Percentiles rank a stretch among this genome's conserved stretches.
phyloP scores from a whole-genome alignment of 768 basidiomycete genomes.

The Russula vinacea region DNA sequence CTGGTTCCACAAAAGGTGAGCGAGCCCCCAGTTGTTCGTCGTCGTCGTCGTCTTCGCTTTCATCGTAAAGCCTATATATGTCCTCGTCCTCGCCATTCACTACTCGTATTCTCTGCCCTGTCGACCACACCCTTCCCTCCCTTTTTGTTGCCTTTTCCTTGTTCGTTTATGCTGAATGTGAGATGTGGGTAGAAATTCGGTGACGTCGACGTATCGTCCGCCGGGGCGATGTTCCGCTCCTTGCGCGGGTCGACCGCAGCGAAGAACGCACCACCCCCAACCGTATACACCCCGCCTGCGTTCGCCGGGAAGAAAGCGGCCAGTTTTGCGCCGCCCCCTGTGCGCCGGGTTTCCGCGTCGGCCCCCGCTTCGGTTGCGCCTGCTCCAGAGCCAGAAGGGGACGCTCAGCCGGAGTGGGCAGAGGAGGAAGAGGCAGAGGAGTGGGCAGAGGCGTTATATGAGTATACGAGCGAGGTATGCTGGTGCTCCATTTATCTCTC shows the following conservation, averaged over 20 bases:
- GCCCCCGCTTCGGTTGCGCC: neutral
- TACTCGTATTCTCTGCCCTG: neutral
- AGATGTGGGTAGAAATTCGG: slow-evolving; percentile 50
- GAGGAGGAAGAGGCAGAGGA: slow-evolving; percentile 48
- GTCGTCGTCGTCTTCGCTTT: neutral
- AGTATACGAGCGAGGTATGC: slow-evolving; percentile 61
- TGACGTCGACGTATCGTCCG: slow-evolving; percentile 54
- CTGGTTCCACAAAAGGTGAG: slow-evolving; percentile 21
- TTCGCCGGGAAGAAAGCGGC: slow-evolving; percentile 39
- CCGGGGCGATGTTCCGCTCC: slow-evolving; percentile 45
- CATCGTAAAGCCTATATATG: too few species aligned
- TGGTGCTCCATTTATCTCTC: neutral
- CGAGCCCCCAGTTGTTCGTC: neutral
- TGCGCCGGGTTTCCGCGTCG: slow-evolving; percentile 32
- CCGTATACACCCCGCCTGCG: slow-evolving; percentile 42
- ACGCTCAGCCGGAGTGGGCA: slow-evolving; percentile 34
- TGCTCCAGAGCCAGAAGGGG: slow-evolving; percentile 18
- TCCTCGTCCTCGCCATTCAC: too few species aligned
- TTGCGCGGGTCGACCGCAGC: slow-evolving; percentile 46
- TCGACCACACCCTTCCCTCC: too few species aligned
- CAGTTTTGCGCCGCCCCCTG: slow-evolving; percentile 53
- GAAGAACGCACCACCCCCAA: slow-evolving; percentile 40
- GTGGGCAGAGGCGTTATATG: slow-evolving; percentile 78
- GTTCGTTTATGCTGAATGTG: neutral
- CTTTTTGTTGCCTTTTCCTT: neutral